phyloP scores from a whole-genome alignment of 306 rosid species.

The Prosopis cineraria region DNA sequence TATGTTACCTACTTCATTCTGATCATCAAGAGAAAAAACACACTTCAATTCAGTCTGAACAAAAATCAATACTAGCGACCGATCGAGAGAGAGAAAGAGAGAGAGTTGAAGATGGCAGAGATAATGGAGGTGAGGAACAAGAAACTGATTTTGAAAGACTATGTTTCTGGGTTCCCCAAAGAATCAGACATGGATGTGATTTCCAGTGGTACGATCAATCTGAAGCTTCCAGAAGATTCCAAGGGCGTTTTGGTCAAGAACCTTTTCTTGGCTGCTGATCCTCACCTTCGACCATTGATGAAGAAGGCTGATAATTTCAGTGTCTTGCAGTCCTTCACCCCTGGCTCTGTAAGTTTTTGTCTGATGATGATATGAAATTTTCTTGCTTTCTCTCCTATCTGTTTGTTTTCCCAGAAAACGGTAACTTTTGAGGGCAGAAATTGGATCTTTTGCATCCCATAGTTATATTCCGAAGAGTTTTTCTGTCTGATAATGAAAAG shows the following conservation, averaged over 20 bases:
- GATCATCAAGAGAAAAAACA: neutral
- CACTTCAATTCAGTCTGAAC: neutral
- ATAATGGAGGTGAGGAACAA: conserved; percentile 26
- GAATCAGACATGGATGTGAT: conserved; percentile 36
- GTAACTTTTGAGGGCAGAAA: too few species aligned
- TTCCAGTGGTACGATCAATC: conserved; percentile 8
- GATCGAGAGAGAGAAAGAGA: neutral
- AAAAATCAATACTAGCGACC: neutral
- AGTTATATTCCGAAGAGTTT: too few species aligned
- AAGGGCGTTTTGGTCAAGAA: conserved; percentile 49
- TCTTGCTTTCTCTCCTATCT: neutral
- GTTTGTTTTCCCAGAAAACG: neutral
- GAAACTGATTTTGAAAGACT: conserved; percentile 25
- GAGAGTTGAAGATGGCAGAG: neutral
- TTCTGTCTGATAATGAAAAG: too few species aligned
- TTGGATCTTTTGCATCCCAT: too few species aligned
- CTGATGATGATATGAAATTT: too few species aligned
- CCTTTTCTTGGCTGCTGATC: conserved; percentile 60
- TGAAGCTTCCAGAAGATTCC: conserved; percentile 28
- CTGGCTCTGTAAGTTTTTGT: conserved; percentile 34
- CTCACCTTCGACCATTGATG: conserved; percentile 42
- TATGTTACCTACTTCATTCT: neutral
- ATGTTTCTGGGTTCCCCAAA: conserved; percentile 21
- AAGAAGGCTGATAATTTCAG: conserved; percentile 6
- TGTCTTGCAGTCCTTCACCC: conserved; percentile 33